phyloP scores from a whole-genome alignment of 805 yeast genomes.

The Hanseniaspora vineae region DNA sequence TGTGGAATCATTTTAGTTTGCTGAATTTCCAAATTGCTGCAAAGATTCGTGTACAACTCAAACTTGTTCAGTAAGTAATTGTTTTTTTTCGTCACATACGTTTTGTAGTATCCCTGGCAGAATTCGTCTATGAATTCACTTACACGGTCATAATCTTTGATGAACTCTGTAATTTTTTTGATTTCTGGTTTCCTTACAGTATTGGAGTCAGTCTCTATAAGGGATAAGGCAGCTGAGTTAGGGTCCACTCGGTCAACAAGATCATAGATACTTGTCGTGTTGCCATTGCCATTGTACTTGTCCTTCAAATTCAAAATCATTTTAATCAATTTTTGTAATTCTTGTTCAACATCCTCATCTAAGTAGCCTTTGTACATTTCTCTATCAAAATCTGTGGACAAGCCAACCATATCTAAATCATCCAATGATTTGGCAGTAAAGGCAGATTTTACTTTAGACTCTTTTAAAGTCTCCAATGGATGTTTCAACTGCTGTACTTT shows the following conservation, averaged over 20 bases:
- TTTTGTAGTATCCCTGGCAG: slow-evolving; percentile 8
- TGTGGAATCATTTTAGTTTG: slow-evolving; percentile 28
- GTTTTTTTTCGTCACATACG: slow-evolving; percentile 17
- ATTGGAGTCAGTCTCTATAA: no score
- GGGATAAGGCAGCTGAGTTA: no score
- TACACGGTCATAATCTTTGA: slow-evolving; percentile 13
- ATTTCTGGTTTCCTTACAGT: no score
- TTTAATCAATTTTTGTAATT: background rate
- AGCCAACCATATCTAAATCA: slow-evolving; percentile 20
- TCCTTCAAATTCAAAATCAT: background rate
- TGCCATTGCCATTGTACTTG: slow-evolving; percentile 11
- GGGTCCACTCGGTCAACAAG: no score
- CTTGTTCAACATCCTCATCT: slow-evolving; percentile 7
- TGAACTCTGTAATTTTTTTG: no score
- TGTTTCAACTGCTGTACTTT: no score
- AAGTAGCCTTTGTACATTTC: slow-evolving; percentile 23
- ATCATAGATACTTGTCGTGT: no score
- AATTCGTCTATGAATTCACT: slow-evolving; percentile 16
- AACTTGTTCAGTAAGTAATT: slow-evolving; percentile 24
- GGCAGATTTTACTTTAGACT: background rate
- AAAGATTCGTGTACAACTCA: slow-evolving; percentile 24
- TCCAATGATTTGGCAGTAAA: slow-evolving; percentile 12
- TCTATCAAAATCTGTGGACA: slow-evolving; percentile 18
- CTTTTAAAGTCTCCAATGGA: no score
- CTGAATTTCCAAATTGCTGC: slow-evolving; percentile 24